These are phyloP conservation scores for Penicillium hordei DNA, from an alignment of 2,329 filamentous ascomycete species.

Conservation along the genomic window DNA sequence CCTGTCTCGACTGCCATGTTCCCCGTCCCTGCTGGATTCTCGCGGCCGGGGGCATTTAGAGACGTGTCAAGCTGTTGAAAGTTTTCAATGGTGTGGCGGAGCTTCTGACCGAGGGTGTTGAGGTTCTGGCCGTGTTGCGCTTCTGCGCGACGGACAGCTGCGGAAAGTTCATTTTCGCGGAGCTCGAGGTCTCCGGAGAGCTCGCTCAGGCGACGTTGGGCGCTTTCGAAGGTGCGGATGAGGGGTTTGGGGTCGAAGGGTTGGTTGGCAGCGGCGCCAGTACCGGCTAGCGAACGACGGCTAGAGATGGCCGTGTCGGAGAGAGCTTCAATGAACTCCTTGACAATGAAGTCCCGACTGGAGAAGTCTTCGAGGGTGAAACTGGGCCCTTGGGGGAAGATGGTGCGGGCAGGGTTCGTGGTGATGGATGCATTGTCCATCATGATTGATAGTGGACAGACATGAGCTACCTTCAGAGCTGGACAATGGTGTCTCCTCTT, in stretches of 20 bases:
- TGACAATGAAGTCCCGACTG: conserved; percentile 91
- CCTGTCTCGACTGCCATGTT: conserved; percentile 94
- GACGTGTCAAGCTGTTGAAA: conserved; percentile 88
- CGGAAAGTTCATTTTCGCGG: conserved; percentile 85
- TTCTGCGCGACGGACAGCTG: conserved; percentile 87
- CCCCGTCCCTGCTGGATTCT: conserved; percentile 58
- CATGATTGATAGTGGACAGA: conserved; percentile 22
- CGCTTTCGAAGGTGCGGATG: conserved; percentile 88
- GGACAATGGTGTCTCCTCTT: background rate
- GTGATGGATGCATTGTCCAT: conserved; percentile 44
- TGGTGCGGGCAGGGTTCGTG: conserved; percentile 55
- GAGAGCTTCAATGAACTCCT: conserved; percentile 93
- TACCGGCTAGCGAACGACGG: conserved; percentile 68
- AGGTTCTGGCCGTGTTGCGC: conserved; percentile 88
- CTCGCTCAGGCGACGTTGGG: conserved; percentile 52
- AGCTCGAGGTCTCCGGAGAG: conserved; percentile 77
- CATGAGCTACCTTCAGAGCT: conserved; percentile 13
- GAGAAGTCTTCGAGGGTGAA: conserved; percentile 89
- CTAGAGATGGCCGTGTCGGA: conserved; percentile 77
- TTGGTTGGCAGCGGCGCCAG: conserved; percentile 39
- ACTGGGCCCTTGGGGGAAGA: conserved; percentile 75
- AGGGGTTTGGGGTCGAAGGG: conserved; percentile 93
- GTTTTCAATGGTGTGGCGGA: conserved; percentile 86
- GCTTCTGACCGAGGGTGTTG: conserved; percentile 79
- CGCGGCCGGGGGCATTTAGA: conserved; percentile 61